Base-by-base conservation (phyloP, 805 yeast species). In the Ogataea minuta region DNA sequence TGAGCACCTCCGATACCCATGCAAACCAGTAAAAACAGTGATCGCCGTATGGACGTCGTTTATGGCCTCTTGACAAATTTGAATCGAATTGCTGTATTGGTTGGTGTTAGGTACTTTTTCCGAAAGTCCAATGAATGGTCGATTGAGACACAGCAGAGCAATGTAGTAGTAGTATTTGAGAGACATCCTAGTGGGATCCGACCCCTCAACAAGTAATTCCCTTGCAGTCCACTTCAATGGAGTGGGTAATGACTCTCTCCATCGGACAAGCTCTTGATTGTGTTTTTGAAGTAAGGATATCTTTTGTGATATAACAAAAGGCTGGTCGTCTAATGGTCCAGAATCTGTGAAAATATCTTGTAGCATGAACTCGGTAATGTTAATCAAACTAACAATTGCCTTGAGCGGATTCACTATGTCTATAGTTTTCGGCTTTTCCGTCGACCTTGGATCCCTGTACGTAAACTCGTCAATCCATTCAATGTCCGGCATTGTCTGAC, bases 401-500 rank as follows among this genome's bases (percentile, higher is more conserved):
- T 63, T 67, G 28, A 73, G 46, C 0, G 77, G 77, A 39, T 61
- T 64, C 4, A 72, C 64, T 24, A 72, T 67, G 46, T 70, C 52
- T 23, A 49, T 63, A 13, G 52, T 46, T 5, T 8, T 19, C 21
- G 21, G 21, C 8, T 31, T 51, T 55, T 25, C 21, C 8, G 21
- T 19, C 8, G 31, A 23, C 14, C 26, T 20, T 2, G 41, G 41
- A 23, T 43, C 62, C 34, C 34, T 52, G 51, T 66, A 78, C 41
- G 72, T 66, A 54, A 68, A 79, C 23, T 78, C 82, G 41, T 74
- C 77, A n/a, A 80, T 77, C 68, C 82, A 75, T 33, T 72, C 76
- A 36, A 79, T 64, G 50, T 77, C 82, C 0, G 84, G 84, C 41
- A 79, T 62, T 42, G 72, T 77, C 39, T 70, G 74, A 12, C 80